These are phyloP conservation scores for Brassica nigra DNA, from an alignment of 345 rosid genomes.

Conservation along the genomic window DNA sequence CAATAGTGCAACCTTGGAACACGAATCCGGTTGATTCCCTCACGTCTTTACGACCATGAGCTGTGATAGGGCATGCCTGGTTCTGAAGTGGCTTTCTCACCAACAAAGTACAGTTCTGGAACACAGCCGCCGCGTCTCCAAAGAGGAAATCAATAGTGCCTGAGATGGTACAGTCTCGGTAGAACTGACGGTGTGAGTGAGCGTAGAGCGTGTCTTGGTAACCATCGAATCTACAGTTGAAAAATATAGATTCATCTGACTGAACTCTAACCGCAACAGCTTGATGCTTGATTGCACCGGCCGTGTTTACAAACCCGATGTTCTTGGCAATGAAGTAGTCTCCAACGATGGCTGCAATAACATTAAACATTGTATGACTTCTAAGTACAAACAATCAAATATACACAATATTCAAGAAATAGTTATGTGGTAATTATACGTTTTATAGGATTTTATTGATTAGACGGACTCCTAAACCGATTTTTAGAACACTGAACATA, in stretches of 20 bases:
- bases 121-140: constrained; percentile 63
- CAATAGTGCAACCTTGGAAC: constrained; percentile 79
- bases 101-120: constrained; percentile 74
- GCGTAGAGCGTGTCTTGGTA: constrained; percentile 79
- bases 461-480: no score
- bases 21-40: constrained; percentile 57
- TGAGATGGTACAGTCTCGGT: constrained; percentile 74
- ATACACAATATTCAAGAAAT: no score
- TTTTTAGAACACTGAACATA: not conserved
- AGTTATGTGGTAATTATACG: no score
- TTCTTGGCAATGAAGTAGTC: constrained; percentile 65
- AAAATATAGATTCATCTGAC: constrained; percentile 61
- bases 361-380: not conserved
- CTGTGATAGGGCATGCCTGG: constrained; percentile 67
- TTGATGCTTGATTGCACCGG: constrained; percentile 73
- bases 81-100: constrained; percentile 59
- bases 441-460: no score
- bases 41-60: constrained; percentile 58
- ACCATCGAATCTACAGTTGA: constrained; percentile 80
- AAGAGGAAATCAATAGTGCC: constrained; percentile 87
- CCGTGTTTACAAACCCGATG: constrained; percentile 80
- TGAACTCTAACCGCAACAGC: constrained; percentile 83
- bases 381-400: not conserved
- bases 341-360: constrained; percentile 59
- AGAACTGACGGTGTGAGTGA: constrained; percentile 83